Evolutionary conservation across 1,284 basidiomycete species (phyloP).

Genomic region (Ceratobasidium sp.): DNA sequence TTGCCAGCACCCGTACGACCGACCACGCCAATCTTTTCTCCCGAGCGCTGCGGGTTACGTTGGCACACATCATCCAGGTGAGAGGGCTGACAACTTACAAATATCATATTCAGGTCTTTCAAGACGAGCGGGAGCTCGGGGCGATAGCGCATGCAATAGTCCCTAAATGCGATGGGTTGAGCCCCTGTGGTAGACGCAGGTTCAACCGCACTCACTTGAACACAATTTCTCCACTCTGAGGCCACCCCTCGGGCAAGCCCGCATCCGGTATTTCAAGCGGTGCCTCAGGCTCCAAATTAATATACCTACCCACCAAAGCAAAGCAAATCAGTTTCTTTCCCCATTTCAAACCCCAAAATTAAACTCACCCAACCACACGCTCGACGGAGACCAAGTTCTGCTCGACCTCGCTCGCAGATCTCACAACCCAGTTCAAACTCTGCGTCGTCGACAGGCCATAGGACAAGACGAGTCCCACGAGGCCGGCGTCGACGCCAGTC

Average conservation of each 20-base stretch:
- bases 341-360: neutral
- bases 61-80: neutral
- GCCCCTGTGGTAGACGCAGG: no score
- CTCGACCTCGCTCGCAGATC: slow-evolving; percentile 89
- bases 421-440: slow-evolving; percentile 88
- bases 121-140: slow-evolving; percentile 80
- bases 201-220: slow-evolving; percentile 62
- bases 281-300: slow-evolving; percentile 77
- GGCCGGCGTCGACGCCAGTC: slow-evolving; percentile 78
- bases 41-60: slow-evolving; percentile 46
- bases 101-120: slow-evolving; percentile 71
- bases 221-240: slow-evolving; percentile 73
- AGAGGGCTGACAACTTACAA: slow-evolving; percentile 56
- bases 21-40: slow-evolving; percentile 84
- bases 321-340: neutral
- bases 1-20: slow-evolving; percentile 95
- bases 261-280: slow-evolving; percentile 72
- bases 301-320: slow-evolving; percentile 64
- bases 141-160: slow-evolving; percentile 84
- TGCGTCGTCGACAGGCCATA: slow-evolving; percentile 85
- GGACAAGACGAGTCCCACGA: slow-evolving; percentile 89
- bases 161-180: slow-evolving; percentile 53
- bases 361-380: slow-evolving; percentile 56
- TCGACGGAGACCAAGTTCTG: slow-evolving; percentile 93
- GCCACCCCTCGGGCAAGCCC: slow-evolving; percentile 74